Base-by-base conservation (phyloP, 129 eudicot genomes). In the Tagetes erecta region DNA sequence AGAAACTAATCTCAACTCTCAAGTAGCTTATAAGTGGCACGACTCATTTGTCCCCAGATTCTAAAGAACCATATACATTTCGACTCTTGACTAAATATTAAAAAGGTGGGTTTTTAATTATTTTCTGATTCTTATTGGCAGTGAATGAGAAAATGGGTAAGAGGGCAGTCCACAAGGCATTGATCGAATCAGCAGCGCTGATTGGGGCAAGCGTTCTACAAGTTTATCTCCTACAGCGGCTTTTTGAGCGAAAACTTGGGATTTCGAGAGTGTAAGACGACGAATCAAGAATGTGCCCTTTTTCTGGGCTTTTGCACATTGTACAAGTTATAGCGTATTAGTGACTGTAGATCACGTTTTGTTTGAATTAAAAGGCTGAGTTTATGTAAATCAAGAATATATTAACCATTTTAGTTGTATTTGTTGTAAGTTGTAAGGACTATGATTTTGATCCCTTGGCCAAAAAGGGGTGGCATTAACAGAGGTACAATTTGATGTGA, bases 161-260 rank as follows among this genome's bases (percentile, higher is more conserved):
- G 62, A 87, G 95, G 80, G 95, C 96, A 0, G 71, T 92, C 50
- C 86, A 92, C 84, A 92, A 92, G 86, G 96, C 92, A 20, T 11
- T 92, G 11, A 84, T 87, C 0, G 98, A 92, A 79, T 89, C 96
- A 6, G 72, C 84, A 3, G 95, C 92, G 11, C 83, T 92, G 30
- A 70, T 89, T 0, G 94, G 98, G 35, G 90, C 84, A 5, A 92
- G 98, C 64, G 82, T 87, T 39, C 86, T 92, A 10, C 98, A 89
- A 59, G 86, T 87, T 67, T 87, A 77, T 81, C 92, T 92, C 68
- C 87, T 89, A 11, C 89, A 76, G 72, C 95, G 83, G 14, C 79
- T 92, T 41, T 92, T 92, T 64, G 95, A 92, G 39, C 79, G 83
- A 40, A 89, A 89, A 80, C 91, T 87, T 6, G 83, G 90, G n/a